These are phyloP conservation scores for Phialophora macrospora DNA, from an alignment of 2,329 filamentous ascomycete genomes.

Conservation along the genomic window DNA sequence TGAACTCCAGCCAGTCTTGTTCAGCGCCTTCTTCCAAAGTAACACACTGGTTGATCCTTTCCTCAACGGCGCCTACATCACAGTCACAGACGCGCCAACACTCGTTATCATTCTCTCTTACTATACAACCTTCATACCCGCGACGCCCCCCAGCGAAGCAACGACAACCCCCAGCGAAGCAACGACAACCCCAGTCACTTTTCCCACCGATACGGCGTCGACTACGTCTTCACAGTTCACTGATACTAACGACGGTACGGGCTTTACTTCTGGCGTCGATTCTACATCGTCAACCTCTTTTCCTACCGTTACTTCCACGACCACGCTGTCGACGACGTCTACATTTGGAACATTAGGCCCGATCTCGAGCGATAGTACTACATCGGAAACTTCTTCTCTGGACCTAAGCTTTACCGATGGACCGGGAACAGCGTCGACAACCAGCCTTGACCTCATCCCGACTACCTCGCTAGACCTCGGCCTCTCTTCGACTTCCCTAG, in stretches of 20 bases:
- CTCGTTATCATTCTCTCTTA: not conserved
- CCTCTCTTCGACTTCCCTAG: not conserved
- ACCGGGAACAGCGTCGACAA: not conserved
- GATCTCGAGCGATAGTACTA: not conserved
- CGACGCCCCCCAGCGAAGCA: not conserved
- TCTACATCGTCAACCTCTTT: too few relatives aligned
- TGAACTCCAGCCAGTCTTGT: slow-evolving; percentile 17
- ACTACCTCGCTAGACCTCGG: too few relatives aligned
- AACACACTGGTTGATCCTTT: slow-evolving; percentile 14
- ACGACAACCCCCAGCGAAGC: not conserved
- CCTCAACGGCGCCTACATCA: not conserved
- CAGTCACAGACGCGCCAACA: slow-evolving; percentile 1
- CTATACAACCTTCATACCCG: not conserved
- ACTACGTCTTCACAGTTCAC: not conserved
- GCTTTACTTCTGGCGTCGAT: too few relatives aligned
- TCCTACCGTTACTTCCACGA: too few relatives aligned
- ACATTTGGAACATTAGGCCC: not conserved
- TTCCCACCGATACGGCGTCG: not conserved
- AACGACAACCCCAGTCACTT: not conserved
- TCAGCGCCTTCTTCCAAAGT: not conserved
- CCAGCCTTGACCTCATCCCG: not conserved
- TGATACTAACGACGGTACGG: not conserved
- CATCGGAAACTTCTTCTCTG: not conserved
- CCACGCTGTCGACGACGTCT: not conserved
- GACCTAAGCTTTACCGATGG: not conserved